Percentiles rank a stretch among this genome's conserved stretches.
These are phyloP conservation scores for Domatiomyces catenatus DNA, from an alignment of 2,329 filamentous ascomycete genomes.

Conservation along the genomic window DNA sequence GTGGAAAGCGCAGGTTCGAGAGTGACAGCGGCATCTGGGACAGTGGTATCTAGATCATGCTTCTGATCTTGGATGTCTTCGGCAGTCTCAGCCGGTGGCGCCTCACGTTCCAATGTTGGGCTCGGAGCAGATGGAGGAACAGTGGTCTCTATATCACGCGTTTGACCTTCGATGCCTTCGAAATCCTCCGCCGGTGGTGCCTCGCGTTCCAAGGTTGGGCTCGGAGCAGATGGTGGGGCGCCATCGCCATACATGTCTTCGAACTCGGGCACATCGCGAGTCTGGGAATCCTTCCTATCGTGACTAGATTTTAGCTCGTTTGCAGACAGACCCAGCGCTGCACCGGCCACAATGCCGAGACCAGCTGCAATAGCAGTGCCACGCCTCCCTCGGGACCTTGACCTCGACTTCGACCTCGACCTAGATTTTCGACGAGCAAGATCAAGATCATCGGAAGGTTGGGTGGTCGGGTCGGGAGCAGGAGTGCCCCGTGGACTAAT, in stretches of 20 bases:
- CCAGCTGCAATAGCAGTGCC: slow-evolving; percentile 7
- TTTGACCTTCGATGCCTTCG: slow-evolving; percentile 3
- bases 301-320: background rate
- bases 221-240: background rate
- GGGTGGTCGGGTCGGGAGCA: slow-evolving; percentile 2
- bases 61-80: slow-evolving; percentile 3
- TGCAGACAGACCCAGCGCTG: slow-evolving; percentile 1
- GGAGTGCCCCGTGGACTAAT: slow-evolving; percentile 15
- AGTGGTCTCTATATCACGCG: no score
- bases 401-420: slow-evolving; percentile 1
- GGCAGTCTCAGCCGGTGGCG: background rate
- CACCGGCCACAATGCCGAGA: slow-evolving; percentile 3
- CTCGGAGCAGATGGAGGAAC: background rate
- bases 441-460: background rate
- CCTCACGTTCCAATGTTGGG: background rate
- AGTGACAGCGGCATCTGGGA: background rate
- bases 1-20: slow-evolving; percentile 1
- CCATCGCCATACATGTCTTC: slow-evolving; percentile 1
- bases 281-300: background rate
- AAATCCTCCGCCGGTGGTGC: background rate
- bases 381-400: slow-evolving; percentile 3
- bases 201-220: background rate
- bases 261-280: background rate
- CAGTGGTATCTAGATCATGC: background rate
- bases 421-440: background rate